phyloP scores from a whole-genome alignment of 306 rosid species.

The Pterocarpus santalinus region DNA sequence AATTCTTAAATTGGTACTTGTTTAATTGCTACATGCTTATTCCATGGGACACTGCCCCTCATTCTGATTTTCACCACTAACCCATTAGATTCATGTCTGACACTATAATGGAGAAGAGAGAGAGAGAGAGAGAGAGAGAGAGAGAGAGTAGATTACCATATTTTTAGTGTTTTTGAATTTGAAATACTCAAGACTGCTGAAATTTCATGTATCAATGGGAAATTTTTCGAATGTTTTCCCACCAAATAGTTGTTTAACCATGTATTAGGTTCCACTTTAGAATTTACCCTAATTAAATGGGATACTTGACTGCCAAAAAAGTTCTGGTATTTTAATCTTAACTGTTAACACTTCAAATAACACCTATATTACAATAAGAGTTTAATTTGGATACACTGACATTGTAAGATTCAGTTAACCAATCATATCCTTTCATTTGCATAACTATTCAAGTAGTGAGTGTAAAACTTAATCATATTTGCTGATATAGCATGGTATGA shows the following conservation, averaged over 20 bases:
- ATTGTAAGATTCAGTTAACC: no score
- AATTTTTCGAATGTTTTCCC: neutral
- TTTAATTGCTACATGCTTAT: neutral
- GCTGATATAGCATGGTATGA: no score
- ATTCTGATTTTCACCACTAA: neutral
- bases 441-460: no score
- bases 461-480: no score
- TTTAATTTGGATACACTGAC: no score
- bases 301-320: neutral
- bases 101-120: neutral
- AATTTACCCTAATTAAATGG: neutral
- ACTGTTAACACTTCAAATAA: neutral
- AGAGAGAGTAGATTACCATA: no score
- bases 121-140: neutral
- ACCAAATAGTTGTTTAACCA: neutral
- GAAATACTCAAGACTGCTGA: neutral
- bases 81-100: slow-evolving; percentile 18
- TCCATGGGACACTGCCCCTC: neutral
- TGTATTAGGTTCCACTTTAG: neutral
- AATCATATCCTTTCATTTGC: no score
- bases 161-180: neutral
- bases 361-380: neutral
- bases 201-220: neutral
- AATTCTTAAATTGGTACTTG: neutral
- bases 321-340: neutral